Evolutionary conservation across 805 yeast species (phyloP).

Genomic region (Lipomyces spencermartinsiae): DNA sequence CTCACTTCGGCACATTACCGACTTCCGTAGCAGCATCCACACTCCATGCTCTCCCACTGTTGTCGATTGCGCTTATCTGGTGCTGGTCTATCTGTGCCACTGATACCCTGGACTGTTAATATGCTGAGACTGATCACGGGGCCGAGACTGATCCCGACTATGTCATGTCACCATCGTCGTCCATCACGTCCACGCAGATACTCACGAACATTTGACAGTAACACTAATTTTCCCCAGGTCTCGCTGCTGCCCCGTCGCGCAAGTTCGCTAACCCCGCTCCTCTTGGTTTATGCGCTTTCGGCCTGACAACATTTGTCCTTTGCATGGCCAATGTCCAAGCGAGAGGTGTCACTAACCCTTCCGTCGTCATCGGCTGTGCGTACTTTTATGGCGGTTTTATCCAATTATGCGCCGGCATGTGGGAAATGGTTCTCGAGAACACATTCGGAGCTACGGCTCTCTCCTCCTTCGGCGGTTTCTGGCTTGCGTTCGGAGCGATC

Average conservation of each 20-base stretch:
- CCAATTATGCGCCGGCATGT: slow-evolving; percentile 68
- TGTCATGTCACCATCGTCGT: background rate
- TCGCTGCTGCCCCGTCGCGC: slow-evolving; percentile 55
- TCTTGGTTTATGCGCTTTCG: slow-evolving; percentile 65
- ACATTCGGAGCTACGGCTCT: slow-evolving; percentile 73
- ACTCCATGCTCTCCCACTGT: background rate
- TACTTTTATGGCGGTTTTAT: slow-evolving; percentile 68
- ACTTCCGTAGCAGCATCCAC: too few species aligned
- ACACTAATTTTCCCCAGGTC: slow-evolving; percentile 11
- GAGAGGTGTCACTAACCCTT: slow-evolving; percentile 58
- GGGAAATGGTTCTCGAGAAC: slow-evolving; percentile 69
- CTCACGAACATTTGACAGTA: background rate
- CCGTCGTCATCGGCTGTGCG: slow-evolving; percentile 63
- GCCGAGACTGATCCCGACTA: background rate
- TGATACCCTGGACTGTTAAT: background rate
- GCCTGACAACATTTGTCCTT: slow-evolving; percentile 65
- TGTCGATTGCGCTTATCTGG: background rate
- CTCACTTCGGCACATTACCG: too few species aligned
- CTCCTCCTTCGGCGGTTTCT: slow-evolving; percentile 70
- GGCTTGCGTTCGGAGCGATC: slow-evolving; percentile 70
- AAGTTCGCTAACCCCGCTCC: slow-evolving; percentile 72
- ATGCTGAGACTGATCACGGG: background rate
- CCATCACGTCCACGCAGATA: background rate
- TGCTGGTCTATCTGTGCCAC: background rate
- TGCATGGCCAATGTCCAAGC: slow-evolving; percentile 63